Evolutionary conservation across 2,329 filamentous ascomycete species (phyloP).

Genomic region (Colletotrichum cuscutae): DNA sequence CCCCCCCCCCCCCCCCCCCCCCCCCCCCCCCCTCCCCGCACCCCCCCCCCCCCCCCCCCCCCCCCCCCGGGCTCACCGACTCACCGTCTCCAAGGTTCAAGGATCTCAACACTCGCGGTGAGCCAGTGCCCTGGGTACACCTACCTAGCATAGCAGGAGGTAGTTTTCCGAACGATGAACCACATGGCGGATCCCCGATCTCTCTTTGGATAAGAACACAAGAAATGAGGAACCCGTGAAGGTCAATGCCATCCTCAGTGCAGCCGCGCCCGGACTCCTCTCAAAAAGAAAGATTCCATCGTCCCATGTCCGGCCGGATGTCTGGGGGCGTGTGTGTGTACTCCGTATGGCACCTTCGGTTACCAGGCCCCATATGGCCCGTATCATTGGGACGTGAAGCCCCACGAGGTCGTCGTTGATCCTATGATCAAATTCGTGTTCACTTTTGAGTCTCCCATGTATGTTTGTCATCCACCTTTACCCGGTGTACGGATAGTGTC

Average conservation of each 20-base stretch:
- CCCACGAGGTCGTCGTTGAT: not conserved
- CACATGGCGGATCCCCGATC: conserved; percentile 25
- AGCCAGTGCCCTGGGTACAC: conserved; percentile 8
- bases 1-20: too few species aligned
- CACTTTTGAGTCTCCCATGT: not conserved
- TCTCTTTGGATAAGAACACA: conserved; percentile 25
- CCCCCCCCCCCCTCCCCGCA: too few species aligned
- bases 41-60: too few species aligned
- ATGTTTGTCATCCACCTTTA: not conserved
- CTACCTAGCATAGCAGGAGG: not conserved
- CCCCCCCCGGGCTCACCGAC: not conserved
- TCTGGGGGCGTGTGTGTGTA: not conserved
- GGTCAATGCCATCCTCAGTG: conserved; percentile 25
- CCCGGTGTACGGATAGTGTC: not conserved
- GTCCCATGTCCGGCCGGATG: not conserved
- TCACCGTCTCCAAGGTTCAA: conserved; percentile 5
- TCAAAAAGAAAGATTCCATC: not conserved
- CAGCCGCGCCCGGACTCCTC: not conserved
- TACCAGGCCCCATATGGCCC: conserved; percentile 16
- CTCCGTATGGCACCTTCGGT: not conserved
- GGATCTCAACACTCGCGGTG: conserved; percentile 1
- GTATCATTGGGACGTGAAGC: conserved; percentile 9
- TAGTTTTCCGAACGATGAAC: conserved; percentile 2
- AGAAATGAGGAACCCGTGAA: not conserved
- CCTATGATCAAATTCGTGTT: not conserved